Evolutionary conservation across 306 rosid species (phyloP), one percentile per base, ranked within the genome.

Genomic region (Parietaria judaica): DNA sequence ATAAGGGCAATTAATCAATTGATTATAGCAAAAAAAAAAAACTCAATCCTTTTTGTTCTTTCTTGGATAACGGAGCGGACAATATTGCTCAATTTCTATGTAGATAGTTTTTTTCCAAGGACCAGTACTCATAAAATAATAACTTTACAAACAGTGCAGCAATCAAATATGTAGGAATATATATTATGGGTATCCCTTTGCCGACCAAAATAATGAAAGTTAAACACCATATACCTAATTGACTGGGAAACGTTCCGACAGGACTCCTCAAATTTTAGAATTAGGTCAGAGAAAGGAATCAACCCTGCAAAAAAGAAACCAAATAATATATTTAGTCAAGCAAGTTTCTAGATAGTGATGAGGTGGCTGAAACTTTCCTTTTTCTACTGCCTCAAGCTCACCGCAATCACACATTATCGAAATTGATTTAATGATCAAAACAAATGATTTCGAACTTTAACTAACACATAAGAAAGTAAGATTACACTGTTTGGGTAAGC

Each of bases 191-290:
- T n/a, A 10, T 41, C n/a, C 31, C 35, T 46, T 62, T 34, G 13
- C 17, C 45, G 58, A 63, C 34, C 64, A 43, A 65, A 54, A 48
- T 8, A 44, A n/a, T 61, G 36, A 49, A n/a, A 49, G 31, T n/a
- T 11, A 11, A 0, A 49, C 53, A 9, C 31, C 13, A n/a, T 49
- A n/a, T 58, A 92, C 98, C 92, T 86, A 61, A 88, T 82, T 51
- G 88, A 80, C 78, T 86, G 84, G 11, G 95, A 92, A 76, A 82
- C 86, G 66, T 74, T 65, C 61, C 98, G 83, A 68, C 98, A 92
- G 56, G 83, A 84, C 48, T 70, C 70, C 66, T 92, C 98, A 11
- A 88, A 78, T 59, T 81, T 79, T 48, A 79, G 74, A 75, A 92
- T 86, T 67, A 92, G 74, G 64, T 92, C 98, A 55, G 95, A 82